Evolutionary conservation across 2,329 filamentous ascomycete genomes (phyloP), one percentile per base, ranked within the genome.

Genomic region (Leptoxyphium fumago): DNA sequence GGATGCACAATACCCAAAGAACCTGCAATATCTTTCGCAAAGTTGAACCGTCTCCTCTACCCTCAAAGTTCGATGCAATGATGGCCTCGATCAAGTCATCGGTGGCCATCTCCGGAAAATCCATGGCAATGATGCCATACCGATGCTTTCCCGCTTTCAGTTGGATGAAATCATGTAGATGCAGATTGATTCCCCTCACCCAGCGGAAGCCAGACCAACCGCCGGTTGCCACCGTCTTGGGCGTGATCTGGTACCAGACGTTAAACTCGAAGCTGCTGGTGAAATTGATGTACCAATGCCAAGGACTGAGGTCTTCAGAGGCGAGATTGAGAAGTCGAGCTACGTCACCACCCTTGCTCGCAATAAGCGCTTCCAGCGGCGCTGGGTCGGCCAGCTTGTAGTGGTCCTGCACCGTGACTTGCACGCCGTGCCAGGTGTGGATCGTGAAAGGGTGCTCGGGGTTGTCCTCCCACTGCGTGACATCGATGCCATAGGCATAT

Each of bases 371-470:
- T 1, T 61, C 54, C 13, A 71, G 58, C 6, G 60, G 47, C 17
- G 64, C 58, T 7, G 64, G 58, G 21, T 61, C 50, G 0, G 61
- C 53, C 49, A 64, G 68, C 47, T 61, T 62, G 62, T 69, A 71
- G 55, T 70, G 68, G 53, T 71, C 68, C 57, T 71, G 68, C 7
- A 70, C 58, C 9, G 63, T 65, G 38, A 69, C 52, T 15, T 57
- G 56, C 3, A 64, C 58, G 21, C 55, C 52, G 14, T 59, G 56
- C 13, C 59, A 53, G 3, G 65, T 68, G 36, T 55, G 49, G 40
- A 71, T 61, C 4, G 55, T 61, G 47, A 63, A 63, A 2, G 60
- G 59, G 9, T 30, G 36, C 11, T 40, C 44, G n/a, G 58, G 58
- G 40, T 63, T 63, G 47, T 63, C 58, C 42, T 51, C 52, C 60